phyloP scores from a whole-genome alignment of 345 rosid genomes.

The Camelina sativa region DNA sequence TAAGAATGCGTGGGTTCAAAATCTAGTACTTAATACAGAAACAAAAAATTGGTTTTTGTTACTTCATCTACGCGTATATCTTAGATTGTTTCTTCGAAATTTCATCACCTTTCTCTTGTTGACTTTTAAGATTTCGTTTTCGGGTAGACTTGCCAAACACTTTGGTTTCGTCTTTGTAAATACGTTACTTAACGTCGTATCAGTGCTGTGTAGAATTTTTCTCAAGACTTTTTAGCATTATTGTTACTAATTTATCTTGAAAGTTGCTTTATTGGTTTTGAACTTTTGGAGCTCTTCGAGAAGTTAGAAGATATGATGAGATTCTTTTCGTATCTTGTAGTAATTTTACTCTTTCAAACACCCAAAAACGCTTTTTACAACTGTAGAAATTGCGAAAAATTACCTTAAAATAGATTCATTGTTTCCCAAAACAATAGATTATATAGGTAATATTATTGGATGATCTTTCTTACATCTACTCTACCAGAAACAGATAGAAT shows the following conservation, averaged over 20 bases:
- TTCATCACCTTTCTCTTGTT: not conserved
- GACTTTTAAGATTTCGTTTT: not conserved
- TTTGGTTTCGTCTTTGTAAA: not conserved
- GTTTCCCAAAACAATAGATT: not conserved
- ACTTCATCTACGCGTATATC: not conserved
- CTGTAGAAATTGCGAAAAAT: not conserved
- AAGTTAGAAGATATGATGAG: not conserved
- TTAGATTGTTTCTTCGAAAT: not conserved
- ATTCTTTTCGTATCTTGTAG: not conserved
- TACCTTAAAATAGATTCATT: not conserved
- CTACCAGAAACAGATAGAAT: too few species aligned
- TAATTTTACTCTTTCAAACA: not conserved
- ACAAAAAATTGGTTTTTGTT: not conserved
- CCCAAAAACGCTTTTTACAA: not conserved
- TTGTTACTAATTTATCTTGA: conserved; percentile 1
- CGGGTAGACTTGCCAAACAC: not conserved
- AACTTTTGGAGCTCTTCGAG: not conserved
- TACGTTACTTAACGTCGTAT: conserved; percentile 5
- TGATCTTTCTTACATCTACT: too few species aligned
- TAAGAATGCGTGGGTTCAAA: too few species aligned
- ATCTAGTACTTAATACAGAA: not conserved
- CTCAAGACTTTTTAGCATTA: not conserved
- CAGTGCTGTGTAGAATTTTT: not conserved
- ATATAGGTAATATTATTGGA: too few species aligned
- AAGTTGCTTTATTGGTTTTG: conserved; percentile 1